Percentiles rank a stretch among this genome's conserved stretches.
These are phyloP conservation scores for Wilhelminamyces savonicus DNA, from an alignment of 805 yeast genomes.

Conservation along the genomic window DNA sequence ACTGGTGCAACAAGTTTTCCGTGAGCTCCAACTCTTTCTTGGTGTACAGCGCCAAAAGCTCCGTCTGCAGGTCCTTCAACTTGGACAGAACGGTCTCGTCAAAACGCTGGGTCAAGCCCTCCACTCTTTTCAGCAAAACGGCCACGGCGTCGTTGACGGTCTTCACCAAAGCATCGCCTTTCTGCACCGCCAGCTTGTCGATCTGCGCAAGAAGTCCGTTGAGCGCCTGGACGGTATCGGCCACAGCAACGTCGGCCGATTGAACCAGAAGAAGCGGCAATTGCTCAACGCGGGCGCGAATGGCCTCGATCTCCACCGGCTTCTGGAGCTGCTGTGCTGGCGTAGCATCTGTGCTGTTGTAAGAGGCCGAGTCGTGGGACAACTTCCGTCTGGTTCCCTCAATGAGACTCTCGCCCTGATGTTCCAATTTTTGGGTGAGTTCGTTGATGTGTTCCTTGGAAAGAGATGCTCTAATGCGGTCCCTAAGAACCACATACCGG, in stretches of 20 bases:
- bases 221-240: slow-evolving; percentile 30
- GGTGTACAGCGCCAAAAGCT: slow-evolving; percentile 32
- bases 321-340: slow-evolving; percentile 39
- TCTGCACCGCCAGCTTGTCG: slow-evolving; percentile 20
- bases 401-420: slow-evolving; percentile 26
- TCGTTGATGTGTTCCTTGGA: slow-evolving; percentile 26
- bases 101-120: slow-evolving; percentile 25
- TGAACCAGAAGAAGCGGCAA: slow-evolving; percentile 27
- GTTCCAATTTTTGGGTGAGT: slow-evolving; percentile 26
- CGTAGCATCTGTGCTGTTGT: slow-evolving; percentile 11
- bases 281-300: slow-evolving; percentile 20
- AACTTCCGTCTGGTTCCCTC: slow-evolving; percentile 32
- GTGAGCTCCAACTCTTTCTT: slow-evolving; percentile 52
- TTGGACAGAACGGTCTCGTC: slow-evolving; percentile 30
- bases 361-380: slow-evolving; percentile 1
- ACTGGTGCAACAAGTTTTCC: slow-evolving; percentile 53
- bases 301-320: slow-evolving; percentile 31
- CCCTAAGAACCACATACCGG: slow-evolving; percentile 10
- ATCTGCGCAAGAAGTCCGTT: slow-evolving; percentile 31
- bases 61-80: slow-evolving; percentile 32
- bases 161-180: slow-evolving; percentile 23
- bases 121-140: slow-evolving; percentile 24
- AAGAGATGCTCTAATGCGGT: slow-evolving; percentile 8
- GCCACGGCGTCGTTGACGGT: slow-evolving; percentile 26
- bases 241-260: slow-evolving; percentile 26